These are phyloP conservation scores for Naganishia sp. DNA, from an alignment of 1,284 basidiomycete genomes.

Conservation along the genomic window DNA sequence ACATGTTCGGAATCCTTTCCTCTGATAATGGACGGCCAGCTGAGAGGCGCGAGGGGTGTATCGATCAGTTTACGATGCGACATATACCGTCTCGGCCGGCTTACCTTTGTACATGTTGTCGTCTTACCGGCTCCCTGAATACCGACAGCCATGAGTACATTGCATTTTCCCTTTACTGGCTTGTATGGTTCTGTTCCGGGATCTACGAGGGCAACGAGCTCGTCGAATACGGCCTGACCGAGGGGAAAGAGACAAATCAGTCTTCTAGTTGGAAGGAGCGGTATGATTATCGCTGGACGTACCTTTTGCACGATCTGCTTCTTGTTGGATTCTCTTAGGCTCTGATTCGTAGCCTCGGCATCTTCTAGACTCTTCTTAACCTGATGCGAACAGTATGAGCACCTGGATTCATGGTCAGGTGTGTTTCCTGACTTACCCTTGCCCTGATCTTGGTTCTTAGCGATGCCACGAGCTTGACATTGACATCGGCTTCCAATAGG, in stretches of 20 bases:
- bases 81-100: slow-evolving; percentile 6
- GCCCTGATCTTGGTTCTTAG: slow-evolving; percentile 86
- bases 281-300: slow-evolving; percentile 4
- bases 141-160: slow-evolving; percentile 97
- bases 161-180: slow-evolving; percentile 90
- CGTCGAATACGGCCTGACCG: slow-evolving; percentile 87
- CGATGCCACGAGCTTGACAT: slow-evolving; percentile 90
- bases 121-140: slow-evolving; percentile 98
- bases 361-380: slow-evolving; percentile 59
- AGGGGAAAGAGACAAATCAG: not conserved
- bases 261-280: not conserved
- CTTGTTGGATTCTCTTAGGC: slow-evolving; percentile 68
- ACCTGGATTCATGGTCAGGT: too few species aligned
- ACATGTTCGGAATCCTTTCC: slow-evolving; percentile 94
- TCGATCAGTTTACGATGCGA: not conserved
- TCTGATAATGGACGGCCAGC: slow-evolving; percentile 95
- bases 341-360: slow-evolving; percentile 70
- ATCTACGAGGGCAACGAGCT: slow-evolving; percentile 92
- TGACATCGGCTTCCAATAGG: slow-evolving; percentile 94
- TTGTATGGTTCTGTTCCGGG: slow-evolving; percentile 93
- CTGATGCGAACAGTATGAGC: slow-evolving; percentile 29
- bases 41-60: slow-evolving; percentile 39
- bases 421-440: slow-evolving; percentile 61
- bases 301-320: slow-evolving; percentile 90
- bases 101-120: slow-evolving; percentile 86